Percentiles rank a stretch among this genome's conserved stretches.
Evolutionary conservation across 176 grass and related monocot genomes (phyloP).

Genomic region (Areca catechu): DNA sequence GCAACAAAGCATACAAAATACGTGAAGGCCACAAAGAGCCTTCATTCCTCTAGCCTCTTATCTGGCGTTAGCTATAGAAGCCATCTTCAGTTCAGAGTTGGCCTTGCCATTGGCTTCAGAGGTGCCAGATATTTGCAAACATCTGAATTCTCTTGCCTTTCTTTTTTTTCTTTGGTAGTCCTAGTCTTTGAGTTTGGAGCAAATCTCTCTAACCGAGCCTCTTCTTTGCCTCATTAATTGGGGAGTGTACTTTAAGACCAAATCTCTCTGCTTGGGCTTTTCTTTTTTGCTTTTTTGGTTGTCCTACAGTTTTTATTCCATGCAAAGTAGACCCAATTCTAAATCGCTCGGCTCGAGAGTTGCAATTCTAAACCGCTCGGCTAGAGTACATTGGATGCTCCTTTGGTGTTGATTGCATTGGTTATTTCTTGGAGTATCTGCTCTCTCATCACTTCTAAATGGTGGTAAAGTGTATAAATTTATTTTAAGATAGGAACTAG

Average conservation of each 20-base stretch:
- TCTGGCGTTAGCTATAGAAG: too few species aligned
- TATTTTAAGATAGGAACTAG: too few species aligned
- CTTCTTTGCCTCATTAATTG: slow-evolving; percentile 62
- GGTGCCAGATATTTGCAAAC: slow-evolving; percentile 35
- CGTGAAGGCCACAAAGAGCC: too few species aligned
- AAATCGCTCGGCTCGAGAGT: too few species aligned
- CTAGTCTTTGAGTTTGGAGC: slow-evolving; percentile 41
- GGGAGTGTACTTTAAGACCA: slow-evolving; percentile 31
- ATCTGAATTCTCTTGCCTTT: slow-evolving; percentile 71
- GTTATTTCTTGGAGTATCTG: slow-evolving; percentile 51
- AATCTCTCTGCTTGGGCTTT: slow-evolving; percentile 95
- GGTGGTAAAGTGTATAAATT: background rate
- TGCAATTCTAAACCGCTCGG: too few species aligned
- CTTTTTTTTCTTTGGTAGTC: slow-evolving; percentile 76
- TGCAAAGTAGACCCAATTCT: too few species aligned
- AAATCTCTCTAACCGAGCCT: slow-evolving; percentile 82
- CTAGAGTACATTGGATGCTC: slow-evolving; percentile 75
- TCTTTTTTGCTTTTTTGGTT: slow-evolving; percentile 69
- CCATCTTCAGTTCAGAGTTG: slow-evolving; percentile 26
- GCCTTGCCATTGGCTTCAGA: slow-evolving; percentile 35
- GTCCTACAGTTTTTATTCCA: slow-evolving; percentile 18
- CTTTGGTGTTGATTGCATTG: slow-evolving; percentile 48
- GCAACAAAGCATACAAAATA: too few species aligned
- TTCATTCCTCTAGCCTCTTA: too few species aligned
- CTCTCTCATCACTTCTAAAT: slow-evolving; percentile 19